Evolutionary conservation across 202 grass and related monocot species (phyloP), one percentile per base, ranked within the genome.

Genomic region (Zizania palustris): DNA sequence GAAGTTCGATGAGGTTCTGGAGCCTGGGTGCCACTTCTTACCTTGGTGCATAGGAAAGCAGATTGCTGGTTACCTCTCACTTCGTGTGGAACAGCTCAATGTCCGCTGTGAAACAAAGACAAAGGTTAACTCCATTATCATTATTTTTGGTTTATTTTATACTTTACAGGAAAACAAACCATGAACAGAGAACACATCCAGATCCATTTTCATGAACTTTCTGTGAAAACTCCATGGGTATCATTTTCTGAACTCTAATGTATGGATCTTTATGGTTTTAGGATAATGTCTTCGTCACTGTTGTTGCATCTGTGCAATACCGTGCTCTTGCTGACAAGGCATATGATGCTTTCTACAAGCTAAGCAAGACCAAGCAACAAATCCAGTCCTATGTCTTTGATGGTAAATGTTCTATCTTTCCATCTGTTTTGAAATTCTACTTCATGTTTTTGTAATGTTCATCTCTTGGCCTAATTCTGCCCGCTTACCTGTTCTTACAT

Each of bases 101-200:
- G 87, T 94, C n/a, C 86, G 83, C 45, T 97, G 94, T 39, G 89
- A 94, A 73, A 97, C 94, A 49, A 97, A 97, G 48, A 97, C 94
- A 39, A 97, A 92, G 88, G 94, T 89, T 65, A 59, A 60, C 60
- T 79, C 18, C 18, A 56, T 57, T 49, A 6, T 5, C 60, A 41
- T 63, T 58, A 38, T 13, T 69, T 35, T 72, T 0, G 56, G 6
- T 55, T 56, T 71, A 0, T 46, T 49, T 46, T 46, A 55, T 73
- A 22, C 5, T 81, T 66, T 37, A 1, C 18, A 72, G 38, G 44
- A 46, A 49, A 19, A 53, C 35, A 60, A 42, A 69, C 8, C 45
- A 72, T 14, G 14, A 71, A 35, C 18, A 8, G 18, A 75, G 13
- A 81, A 55, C 16, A 56, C 37, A 51, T 13, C 6, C 21, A 50